Conservation (phyloP, 495 filamentous ascomycete genomes). For the Aspergillus diversus region DNA sequence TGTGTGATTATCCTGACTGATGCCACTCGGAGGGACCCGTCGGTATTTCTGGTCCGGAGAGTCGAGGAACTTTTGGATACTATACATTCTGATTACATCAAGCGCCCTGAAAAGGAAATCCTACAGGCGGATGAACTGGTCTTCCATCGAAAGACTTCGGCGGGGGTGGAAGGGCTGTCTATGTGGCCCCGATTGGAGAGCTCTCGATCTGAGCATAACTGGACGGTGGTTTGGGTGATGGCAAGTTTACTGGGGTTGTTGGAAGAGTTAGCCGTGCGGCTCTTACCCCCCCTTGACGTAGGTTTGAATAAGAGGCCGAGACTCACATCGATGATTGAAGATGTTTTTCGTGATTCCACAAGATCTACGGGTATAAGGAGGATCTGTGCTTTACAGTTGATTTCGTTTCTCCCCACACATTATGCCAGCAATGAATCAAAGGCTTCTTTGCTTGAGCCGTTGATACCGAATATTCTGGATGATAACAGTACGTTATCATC, state of each 20-base stretch:
- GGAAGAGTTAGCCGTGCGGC: conserved; percentile 26
- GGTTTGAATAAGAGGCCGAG: conserved; percentile 63
- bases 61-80: conserved; percentile 62
- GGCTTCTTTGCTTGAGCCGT: conserved; percentile 46
- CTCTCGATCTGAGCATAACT: conserved; percentile 51
- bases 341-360: conserved; percentile 63
- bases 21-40: conserved; percentile 29
- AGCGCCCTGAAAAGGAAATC: conserved; percentile 69
- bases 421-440: conserved; percentile 45
- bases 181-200: conserved; percentile 47
- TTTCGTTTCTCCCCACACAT: conserved; percentile 68
- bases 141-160: conserved; percentile 47
- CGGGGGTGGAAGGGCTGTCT: conserved; percentile 22
- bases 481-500: conserved; percentile 56
- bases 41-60: conserved; percentile 31
- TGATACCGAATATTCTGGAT: conserved; percentile 57
- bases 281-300: conserved; percentile 18
- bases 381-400: conserved; percentile 73
- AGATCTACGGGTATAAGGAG: conserved; percentile 57
- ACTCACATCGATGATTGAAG: conserved; percentile 57
- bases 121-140: conserved; percentile 75
- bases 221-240: conserved; percentile 50
- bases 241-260: conserved; percentile 38
- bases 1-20: conserved; percentile 44
- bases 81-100: conserved; percentile 73